Conservation (phyloP, 805 yeast genomes). For the Candida tibetensis region DNA sequence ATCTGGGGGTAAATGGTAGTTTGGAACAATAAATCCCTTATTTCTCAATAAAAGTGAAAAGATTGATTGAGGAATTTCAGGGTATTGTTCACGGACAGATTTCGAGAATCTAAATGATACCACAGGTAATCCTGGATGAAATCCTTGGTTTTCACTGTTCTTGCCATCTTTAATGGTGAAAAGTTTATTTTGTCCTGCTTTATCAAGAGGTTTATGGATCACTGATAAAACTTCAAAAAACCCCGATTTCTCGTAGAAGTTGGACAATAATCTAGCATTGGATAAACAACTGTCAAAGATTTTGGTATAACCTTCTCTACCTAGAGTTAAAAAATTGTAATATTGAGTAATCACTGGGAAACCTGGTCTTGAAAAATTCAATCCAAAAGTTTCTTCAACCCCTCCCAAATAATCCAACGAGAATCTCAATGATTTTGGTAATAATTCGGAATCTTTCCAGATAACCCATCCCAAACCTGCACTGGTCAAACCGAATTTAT, state of each 20-base stretch:
- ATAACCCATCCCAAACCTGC: slow-evolving; percentile 94
- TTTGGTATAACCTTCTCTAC: slow-evolving; percentile 66
- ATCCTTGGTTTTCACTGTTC: slow-evolving; percentile 41
- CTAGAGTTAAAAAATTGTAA: slow-evolving; percentile 70
- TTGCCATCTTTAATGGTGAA: slow-evolving; percentile 16
- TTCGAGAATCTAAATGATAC: slow-evolving; percentile 78
- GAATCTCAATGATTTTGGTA: slow-evolving; percentile 74
- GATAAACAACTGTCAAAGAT: slow-evolving; percentile 60
- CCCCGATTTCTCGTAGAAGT: slow-evolving; percentile 60
- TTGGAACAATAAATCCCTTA: slow-evolving; percentile 53
- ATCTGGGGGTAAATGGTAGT: slow-evolving; percentile 77
- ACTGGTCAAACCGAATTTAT: slow-evolving; percentile 85
- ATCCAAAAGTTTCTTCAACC: slow-evolving; percentile 77
- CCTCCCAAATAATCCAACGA: slow-evolving; percentile 85
- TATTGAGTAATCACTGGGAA: slow-evolving; percentile 88
- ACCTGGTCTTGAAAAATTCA: slow-evolving; percentile 91
- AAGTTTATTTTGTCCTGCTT: slow-evolving; percentile 12
- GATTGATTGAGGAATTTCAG: slow-evolving; percentile 79
- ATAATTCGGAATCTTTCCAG: slow-evolving; percentile 63
- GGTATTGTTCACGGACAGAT: slow-evolving; percentile 55
- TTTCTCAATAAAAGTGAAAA: slow-evolving; percentile 68
- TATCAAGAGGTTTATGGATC: slow-evolving; percentile 59
- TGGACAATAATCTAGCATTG: slow-evolving; percentile 69
- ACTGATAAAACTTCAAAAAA: slow-evolving; percentile 73
- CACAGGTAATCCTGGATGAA: slow-evolving; percentile 80